Evolutionary conservation across 805 yeast genomes (phyloP).

Genomic region (Kuraishia capsulata): DNA sequence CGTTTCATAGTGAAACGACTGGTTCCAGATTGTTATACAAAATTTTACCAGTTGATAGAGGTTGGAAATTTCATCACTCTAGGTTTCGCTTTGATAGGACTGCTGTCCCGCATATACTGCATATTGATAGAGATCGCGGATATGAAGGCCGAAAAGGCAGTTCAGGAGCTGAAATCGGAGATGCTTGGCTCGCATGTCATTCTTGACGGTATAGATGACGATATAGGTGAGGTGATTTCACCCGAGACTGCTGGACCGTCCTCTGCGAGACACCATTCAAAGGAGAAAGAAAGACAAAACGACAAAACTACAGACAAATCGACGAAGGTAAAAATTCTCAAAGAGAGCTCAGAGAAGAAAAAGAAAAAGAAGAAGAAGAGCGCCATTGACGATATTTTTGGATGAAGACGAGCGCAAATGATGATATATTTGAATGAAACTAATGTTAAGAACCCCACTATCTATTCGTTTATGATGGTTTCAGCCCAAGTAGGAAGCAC

Average conservation of each 20-base stretch:
- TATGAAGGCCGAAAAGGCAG: slow-evolving; percentile 4
- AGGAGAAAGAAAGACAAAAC: slow-evolving; percentile 4
- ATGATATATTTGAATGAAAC: slow-evolving; percentile 2
- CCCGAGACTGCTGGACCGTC: too few species aligned
- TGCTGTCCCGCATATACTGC: slow-evolving; percentile 34
- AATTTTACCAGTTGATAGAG: slow-evolving; percentile 59
- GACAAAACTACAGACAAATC: too few species aligned
- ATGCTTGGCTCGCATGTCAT: slow-evolving; percentile 7
- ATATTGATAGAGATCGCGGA: slow-evolving; percentile 13
- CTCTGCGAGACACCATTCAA: too few species aligned
- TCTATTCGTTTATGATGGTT: slow-evolving; percentile 11
- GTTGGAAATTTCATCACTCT: slow-evolving; percentile 70
- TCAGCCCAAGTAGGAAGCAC: slow-evolving; percentile 87
- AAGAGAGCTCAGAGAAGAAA: slow-evolving; percentile 22
- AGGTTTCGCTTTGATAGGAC: slow-evolving; percentile 62
- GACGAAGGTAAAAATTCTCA: too few species aligned
- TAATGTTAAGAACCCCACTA: too few species aligned
- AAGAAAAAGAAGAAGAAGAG: slow-evolving; percentile 39
- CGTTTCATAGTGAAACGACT: slow-evolving; percentile 24
- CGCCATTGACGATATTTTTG: slow-evolving; percentile 73
- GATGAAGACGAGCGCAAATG: slow-evolving; percentile 19
- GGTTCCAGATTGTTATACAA: slow-evolving; percentile 42
- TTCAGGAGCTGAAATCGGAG: slow-evolving; percentile 8
- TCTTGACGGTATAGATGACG: slow-evolving; percentile 4
- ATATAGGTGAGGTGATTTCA: slow-evolving; percentile 5